These are phyloP conservation scores for Articulospora tetracladia DNA, from an alignment of 495 filamentous ascomycete genomes.

Conservation along the genomic window DNA sequence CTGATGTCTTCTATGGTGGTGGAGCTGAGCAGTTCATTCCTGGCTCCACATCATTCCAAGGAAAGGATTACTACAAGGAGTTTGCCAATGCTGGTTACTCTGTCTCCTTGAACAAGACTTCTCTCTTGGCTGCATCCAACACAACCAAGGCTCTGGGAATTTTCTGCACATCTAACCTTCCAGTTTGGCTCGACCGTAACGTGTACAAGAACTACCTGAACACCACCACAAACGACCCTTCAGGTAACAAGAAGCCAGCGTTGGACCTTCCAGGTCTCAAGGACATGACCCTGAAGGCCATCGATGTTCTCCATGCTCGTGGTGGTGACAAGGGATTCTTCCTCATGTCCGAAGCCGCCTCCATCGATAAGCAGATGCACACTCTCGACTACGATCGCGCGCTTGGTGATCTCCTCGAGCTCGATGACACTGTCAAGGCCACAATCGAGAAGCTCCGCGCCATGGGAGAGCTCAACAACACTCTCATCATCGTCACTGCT, in stretches of 20 bases:
- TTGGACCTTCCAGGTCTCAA: conserved; percentile 68
- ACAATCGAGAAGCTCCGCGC: conserved; percentile 58
- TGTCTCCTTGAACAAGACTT: conserved; percentile 54
- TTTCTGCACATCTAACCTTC: conserved; percentile 61
- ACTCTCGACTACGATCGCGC: conserved; percentile 71
- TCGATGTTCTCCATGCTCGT: conserved; percentile 63
- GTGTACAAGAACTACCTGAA: conserved; percentile 60
- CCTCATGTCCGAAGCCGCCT: conserved; percentile 73
- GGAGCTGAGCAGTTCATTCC: conserved; percentile 70
- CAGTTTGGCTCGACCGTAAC: conserved; percentile 71
- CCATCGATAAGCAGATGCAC: conserved; percentile 74
- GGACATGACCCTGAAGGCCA: conserved; percentile 78
- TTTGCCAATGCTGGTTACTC: conserved; percentile 62
- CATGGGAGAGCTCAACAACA: conserved; percentile 56
- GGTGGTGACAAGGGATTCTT: conserved; percentile 65
- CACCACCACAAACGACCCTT: conserved; percentile 56
- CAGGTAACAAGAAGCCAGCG: conserved; percentile 52
- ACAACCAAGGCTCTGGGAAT: conserved; percentile 60
- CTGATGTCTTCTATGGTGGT: conserved; percentile 69
- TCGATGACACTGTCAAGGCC: conserved; percentile 68
- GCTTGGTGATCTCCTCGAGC: conserved; percentile 69
- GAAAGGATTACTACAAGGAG: conserved; percentile 62
- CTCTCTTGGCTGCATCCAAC: conserved; percentile 46
- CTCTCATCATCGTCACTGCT: conserved; percentile 66
- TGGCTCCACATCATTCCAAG: conserved; percentile 45